A percentile compares a stretch with the other conserved stretches of the same genome.
Evolutionary conservation across 208 protist species (phyloP).

Genomic region (Wallacemonas sp.): DNA sequence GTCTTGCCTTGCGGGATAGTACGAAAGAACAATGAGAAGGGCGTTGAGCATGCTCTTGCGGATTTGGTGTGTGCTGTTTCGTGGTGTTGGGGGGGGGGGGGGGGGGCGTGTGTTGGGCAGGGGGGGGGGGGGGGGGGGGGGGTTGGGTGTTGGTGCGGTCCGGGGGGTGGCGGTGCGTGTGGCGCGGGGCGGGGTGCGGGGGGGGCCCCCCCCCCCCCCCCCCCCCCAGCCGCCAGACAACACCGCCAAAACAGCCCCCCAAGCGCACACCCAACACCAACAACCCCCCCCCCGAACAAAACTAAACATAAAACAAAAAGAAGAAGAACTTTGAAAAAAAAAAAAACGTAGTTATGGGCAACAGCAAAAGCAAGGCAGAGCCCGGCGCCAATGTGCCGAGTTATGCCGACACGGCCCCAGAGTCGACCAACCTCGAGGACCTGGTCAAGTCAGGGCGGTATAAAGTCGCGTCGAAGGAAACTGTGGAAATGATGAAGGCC

Average conservation of each 20-base stretch:
- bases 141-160: neutral
- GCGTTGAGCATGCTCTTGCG: neutral
- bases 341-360: conserved; percentile 21
- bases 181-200: no score
- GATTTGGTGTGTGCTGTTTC: neutral
- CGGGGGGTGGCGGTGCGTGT: neutral
- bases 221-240: neutral
- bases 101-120: neutral
- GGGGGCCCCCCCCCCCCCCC: no score
- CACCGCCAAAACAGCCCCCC: no score
- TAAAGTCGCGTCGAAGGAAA: conserved; percentile 67
- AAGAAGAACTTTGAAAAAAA: neutral
- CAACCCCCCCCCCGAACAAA: neutral
- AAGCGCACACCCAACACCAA: neutral
- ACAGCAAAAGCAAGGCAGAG: conserved; percentile 25
- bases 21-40: neutral
- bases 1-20: neutral
- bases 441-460: conserved; percentile 70
- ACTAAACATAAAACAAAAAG: neutral
- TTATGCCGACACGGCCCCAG: conserved; percentile 55
- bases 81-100: no score
- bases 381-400: conserved; percentile 22
- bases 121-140: no score
- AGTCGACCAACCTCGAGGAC: conserved; percentile 79
- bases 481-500: conserved; percentile 78